Conservation (phyloP, 106 monocot species). For the Narthecium ossifragum region DNA sequence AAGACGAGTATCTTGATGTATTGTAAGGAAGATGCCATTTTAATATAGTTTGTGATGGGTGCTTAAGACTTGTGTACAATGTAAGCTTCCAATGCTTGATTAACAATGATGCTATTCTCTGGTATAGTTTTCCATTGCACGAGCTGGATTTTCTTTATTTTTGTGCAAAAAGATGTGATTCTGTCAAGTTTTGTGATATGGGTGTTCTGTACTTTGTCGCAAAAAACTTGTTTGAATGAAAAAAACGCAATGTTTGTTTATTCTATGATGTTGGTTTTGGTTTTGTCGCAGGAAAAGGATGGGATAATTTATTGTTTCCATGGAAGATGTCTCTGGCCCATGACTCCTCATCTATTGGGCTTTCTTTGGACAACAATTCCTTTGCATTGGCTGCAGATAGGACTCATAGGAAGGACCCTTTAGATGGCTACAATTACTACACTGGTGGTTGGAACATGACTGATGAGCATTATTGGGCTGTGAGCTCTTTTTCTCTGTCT, state of each 20-base stretch:
- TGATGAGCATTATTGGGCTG: constrained; percentile 82
- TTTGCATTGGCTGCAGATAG: constrained; percentile 64
- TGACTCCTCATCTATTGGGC: background rate
- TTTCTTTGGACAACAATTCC: constrained; percentile 21
- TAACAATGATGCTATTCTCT: background rate
- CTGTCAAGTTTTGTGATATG: background rate
- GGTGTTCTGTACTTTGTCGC: background rate
- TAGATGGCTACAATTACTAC: constrained; percentile 46
- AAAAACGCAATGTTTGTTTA: background rate
- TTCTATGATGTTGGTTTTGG: background rate
- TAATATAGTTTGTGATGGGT: background rate
- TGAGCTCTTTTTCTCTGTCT: constrained; percentile 14
- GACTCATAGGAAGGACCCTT: constrained; percentile 69
- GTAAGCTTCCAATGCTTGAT: background rate
- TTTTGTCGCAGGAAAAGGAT: constrained; percentile 13
- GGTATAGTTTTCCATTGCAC: background rate
- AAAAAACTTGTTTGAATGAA: background rate
- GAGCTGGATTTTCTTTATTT: background rate
- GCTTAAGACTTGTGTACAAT: background rate
- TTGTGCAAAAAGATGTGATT: background rate
- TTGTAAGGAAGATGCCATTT: background rate
- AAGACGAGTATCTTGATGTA: background rate
- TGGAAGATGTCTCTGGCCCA: constrained; percentile 32
- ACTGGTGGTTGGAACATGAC: constrained; percentile 95
- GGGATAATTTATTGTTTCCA: constrained; percentile 11